These are phyloP conservation scores for Cladosporium sp. DNA, from an alignment of 2,329 filamentous ascomycete genomes.

Conservation along the genomic window DNA sequence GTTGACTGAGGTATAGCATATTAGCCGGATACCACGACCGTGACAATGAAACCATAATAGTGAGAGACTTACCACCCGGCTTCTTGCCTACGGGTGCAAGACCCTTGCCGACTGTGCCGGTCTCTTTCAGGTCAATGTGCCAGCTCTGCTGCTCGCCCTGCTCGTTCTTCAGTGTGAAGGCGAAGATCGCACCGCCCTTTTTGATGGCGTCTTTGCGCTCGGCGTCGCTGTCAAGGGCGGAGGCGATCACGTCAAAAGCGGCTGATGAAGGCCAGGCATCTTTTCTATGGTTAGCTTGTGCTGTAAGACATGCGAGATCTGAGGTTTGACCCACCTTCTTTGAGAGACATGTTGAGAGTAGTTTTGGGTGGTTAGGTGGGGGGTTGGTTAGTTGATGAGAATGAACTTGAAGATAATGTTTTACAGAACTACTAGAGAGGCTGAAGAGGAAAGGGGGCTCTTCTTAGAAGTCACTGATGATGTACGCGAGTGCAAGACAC, in stretches of 20 bases:
- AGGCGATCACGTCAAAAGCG: conserved; percentile 86
- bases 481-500: not conserved
- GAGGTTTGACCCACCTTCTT: conserved; percentile 59
- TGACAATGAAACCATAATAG: not conserved
- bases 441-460: no score
- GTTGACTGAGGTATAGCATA: conserved; percentile 62
- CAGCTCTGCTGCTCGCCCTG: conserved; percentile 78
- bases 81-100: conserved; percentile 68
- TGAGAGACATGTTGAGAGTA: conserved; percentile 68
- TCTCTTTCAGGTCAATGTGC: conserved; percentile 94
- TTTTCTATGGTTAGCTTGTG: not conserved
- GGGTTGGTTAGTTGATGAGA: not conserved
- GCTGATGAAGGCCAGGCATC: conserved; percentile 66
- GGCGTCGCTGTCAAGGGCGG: conserved; percentile 65
- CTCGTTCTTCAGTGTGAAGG: conserved; percentile 88
- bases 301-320: not conserved
- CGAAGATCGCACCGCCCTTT: conserved; percentile 82
- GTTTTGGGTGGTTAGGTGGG: not conserved
- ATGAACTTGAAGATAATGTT: not conserved
- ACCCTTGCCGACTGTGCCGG: conserved; percentile 78
- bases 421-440: not conserved
- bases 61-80: conserved; percentile 67
- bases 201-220: conserved; percentile 88
- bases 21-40: not conserved
- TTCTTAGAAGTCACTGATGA: no score